Percentiles rank a stretch among this genome's conserved stretches.
Conservation (phyloP, 1,284 basidiomycete genomes). For the Vanrija humicola region DNA sequence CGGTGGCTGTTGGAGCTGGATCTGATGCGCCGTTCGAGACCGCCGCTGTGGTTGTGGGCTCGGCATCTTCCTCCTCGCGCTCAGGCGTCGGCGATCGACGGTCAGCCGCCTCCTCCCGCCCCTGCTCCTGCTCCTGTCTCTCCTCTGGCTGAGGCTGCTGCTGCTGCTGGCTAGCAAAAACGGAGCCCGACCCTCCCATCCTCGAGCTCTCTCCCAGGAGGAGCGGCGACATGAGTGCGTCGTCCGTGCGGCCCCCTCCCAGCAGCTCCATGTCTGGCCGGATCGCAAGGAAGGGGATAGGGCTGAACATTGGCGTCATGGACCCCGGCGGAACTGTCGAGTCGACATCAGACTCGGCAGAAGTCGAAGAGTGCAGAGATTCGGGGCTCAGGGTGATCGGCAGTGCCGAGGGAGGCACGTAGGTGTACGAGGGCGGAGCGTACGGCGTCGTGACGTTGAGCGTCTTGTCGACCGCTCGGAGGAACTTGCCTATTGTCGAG, state of each 20-base stretch:
- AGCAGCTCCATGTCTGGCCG: constrained; percentile 12
- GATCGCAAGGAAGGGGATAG: constrained; percentile 45
- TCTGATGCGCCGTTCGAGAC: neutral
- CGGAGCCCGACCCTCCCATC: neutral
- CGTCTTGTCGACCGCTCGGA: constrained; percentile 80
- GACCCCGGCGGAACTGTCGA: constrained; percentile 40
- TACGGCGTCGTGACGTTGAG: constrained; percentile 73
- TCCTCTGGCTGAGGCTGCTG: neutral
- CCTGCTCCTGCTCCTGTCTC: too few relatives aligned
- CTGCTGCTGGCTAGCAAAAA: constrained; percentile 3
- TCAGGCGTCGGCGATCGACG: constrained; percentile 36
- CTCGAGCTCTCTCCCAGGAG: constrained; percentile 24
- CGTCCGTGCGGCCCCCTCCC: constrained; percentile 15
- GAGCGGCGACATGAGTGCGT: constrained; percentile 40
- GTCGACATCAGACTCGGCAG: constrained; percentile 13
- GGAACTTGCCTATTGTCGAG: constrained; percentile 76
- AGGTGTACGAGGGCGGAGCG: constrained; percentile 35
- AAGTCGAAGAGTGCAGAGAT: neutral
- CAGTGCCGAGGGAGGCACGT: constrained; percentile 16
- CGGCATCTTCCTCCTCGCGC: constrained; percentile 33
- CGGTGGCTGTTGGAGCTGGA: too few relatives aligned
- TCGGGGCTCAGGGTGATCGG: neutral
- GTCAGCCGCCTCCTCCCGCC: neutral
- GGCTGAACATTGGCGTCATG: constrained; percentile 48
- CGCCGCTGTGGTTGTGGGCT: constrained; percentile 5